phyloP scores from a whole-genome alignment of 2,329 filamentous ascomycete genomes.

The Sarocladiaceae sp. region DNA sequence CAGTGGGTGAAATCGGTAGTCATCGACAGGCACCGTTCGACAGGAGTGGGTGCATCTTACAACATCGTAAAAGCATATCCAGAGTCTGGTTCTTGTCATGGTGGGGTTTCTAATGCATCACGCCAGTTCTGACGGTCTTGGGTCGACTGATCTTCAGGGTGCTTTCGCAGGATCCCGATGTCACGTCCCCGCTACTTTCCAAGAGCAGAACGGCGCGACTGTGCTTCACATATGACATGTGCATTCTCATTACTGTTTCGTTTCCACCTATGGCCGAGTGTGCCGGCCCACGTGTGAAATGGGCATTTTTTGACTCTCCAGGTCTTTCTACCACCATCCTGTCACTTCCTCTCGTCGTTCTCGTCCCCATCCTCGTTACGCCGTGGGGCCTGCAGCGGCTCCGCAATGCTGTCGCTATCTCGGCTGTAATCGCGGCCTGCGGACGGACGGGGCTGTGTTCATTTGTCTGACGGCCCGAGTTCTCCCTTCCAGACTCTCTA shows the following conservation, averaged over 20 bases:
- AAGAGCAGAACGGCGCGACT: too few species aligned
- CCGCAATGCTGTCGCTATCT: constrained; percentile 6
- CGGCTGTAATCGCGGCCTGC: neutral
- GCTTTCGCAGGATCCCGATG: too few species aligned
- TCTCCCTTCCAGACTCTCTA: neutral
- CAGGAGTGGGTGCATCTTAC: too few species aligned
- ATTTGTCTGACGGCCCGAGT: constrained; percentile 1
- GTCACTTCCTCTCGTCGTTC: neutral
- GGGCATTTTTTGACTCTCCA: neutral
- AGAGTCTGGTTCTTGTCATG: too few species aligned
- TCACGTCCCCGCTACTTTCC: too few species aligned
- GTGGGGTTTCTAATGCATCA: too few species aligned
- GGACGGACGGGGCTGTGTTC: neutral
- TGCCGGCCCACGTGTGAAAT: neutral
- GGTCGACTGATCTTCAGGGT: too few species aligned
- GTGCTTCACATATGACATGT: neutral
- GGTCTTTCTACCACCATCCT: neutral
- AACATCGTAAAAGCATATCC: too few species aligned
- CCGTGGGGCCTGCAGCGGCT: neutral
- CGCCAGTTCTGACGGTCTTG: too few species aligned
- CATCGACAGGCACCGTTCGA: constrained; percentile 8
- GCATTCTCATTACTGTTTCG: neutral
- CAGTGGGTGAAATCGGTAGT: neutral
- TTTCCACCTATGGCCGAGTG: constrained; percentile 5
- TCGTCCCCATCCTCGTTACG: neutral